Evolutionary conservation across 2,329 filamentous ascomycete species (phyloP).

Genomic region (Phyllosticta paracitricarpa): DNA sequence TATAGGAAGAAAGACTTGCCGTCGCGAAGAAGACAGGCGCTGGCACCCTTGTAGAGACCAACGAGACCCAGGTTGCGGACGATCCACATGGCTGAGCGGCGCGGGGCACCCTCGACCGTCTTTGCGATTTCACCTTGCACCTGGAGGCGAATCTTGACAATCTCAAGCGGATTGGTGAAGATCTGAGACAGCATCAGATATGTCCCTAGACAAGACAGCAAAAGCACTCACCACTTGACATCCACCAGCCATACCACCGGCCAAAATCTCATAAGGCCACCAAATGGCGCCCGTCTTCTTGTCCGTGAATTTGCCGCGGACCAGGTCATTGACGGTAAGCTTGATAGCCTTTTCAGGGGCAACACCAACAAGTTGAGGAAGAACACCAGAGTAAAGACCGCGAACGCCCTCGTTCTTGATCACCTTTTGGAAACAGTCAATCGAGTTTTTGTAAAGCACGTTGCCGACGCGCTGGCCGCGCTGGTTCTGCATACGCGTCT

Average conservation of each 20-base stretch:
- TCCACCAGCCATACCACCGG: slow-evolving; percentile 79
- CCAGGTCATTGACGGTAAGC: slow-evolving; percentile 92
- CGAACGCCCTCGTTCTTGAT: slow-evolving; percentile 82
- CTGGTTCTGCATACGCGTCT: slow-evolving; percentile 98
- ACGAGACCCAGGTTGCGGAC: slow-evolving; percentile 88
- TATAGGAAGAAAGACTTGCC: slow-evolving; percentile 14
- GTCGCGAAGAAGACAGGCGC: slow-evolving; percentile 86
- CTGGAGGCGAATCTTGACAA: slow-evolving; percentile 97
- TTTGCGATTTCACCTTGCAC: slow-evolving; percentile 95
- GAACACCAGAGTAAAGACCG: slow-evolving; percentile 86
- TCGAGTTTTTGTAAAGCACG: slow-evolving; percentile 88
- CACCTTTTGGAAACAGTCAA: slow-evolving; percentile 92
- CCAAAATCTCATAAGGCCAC: slow-evolving; percentile 63
- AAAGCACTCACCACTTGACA: slow-evolving; percentile 79
- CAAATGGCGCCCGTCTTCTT: slow-evolving; percentile 64
- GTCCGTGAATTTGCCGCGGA: slow-evolving; percentile 65
- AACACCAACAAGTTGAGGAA: slow-evolving; percentile 92
- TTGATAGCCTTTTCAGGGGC: slow-evolving; percentile 99
- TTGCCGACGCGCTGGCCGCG: slow-evolving; percentile 72
- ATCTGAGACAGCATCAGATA: slow-evolving; percentile 43
- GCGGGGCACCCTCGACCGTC: slow-evolving; percentile 68
- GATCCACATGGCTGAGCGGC: slow-evolving; percentile 95
- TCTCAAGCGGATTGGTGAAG: slow-evolving; percentile 96
- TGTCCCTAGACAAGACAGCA: neutral
- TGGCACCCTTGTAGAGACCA: slow-evolving; percentile 93